Evolutionary conservation across 805 yeast genomes (phyloP), one percentile per base, ranked within the genome.

Genomic region (Saccharomycopsis microspora): DNA sequence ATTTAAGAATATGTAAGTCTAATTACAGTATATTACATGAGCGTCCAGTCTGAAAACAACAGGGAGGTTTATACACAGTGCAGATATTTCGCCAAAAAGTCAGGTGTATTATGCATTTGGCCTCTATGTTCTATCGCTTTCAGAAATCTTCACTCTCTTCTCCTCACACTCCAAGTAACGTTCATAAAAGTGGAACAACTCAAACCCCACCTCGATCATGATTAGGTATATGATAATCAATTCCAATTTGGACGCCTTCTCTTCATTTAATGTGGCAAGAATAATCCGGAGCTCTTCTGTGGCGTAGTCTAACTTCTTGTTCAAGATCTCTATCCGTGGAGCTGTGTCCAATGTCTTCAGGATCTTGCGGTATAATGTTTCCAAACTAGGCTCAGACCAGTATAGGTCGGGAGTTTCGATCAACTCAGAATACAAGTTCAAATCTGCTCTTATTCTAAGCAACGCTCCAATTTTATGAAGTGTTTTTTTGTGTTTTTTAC

Each of bases 371-470:
- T 86, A 89, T 6, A 87, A 77, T 46, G 72, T 71, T 59, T 89
- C 97, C 46, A 89, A 67, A 34, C 78, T 77, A 1, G 96, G 95
- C 59, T 88, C 96, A 42, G 86, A 75, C 97, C 97, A 89, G 63
- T 88, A 89, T 40, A 87, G 64, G 61, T 89, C 97, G 0, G 97
- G 97, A 0, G 94, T 86, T 30, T 51, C 54, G 32, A 86, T 85
- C 50, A 89, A 70, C 58, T 88, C 96, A 6, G 90, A 83, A 62
- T 89, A 87, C 33, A 89, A 65, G 56, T 89, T 89, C 55, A 89
- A 70, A 55, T 82, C 82, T 1, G 95, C 96, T 51, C 97, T 68
- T 9, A 89, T 67, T 40, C 85, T 65, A 54, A 89, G 75, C 28
- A 89, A 66, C 47, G 80, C 69, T 0, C 96, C 96, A 0, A 93